Evolutionary conservation across 371 early-diverging fungal genomes (phyloP).

Genomic region (Mucor indicus): DNA sequence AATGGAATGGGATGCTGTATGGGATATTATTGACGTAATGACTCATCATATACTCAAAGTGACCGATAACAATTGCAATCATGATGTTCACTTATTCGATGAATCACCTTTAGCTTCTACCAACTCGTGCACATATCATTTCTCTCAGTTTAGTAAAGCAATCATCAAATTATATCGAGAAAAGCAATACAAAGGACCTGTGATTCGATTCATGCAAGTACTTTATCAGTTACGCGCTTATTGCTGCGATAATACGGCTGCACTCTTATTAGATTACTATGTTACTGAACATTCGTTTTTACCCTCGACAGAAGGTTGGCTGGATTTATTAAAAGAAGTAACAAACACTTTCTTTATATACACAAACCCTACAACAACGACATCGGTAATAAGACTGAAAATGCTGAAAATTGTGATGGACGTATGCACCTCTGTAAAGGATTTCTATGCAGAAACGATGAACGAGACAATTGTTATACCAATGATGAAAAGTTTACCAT

Average conservation of each 20-base stretch:
- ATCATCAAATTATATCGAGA: slow-evolving; percentile 18
- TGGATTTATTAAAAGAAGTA: slow-evolving; percentile 51
- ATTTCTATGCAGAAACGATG: slow-evolving; percentile 54
- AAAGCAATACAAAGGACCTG: slow-evolving; percentile 38
- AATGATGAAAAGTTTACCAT: slow-evolving; percentile 49
- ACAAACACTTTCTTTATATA: slow-evolving; percentile 56
- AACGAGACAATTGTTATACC: slow-evolving; percentile 54
- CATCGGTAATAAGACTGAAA: slow-evolving; percentile 34
- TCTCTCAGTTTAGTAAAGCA: slow-evolving; percentile 25
- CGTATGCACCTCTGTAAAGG: slow-evolving; percentile 56
- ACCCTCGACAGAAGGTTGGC: slow-evolving; percentile 65
- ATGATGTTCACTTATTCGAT: slow-evolving; percentile 10
- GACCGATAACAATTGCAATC: slow-evolving; percentile 20
- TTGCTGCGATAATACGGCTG: slow-evolving; percentile 55
- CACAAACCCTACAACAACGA: slow-evolving; percentile 18
- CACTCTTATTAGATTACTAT: slow-evolving; percentile 56
- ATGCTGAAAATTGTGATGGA: slow-evolving; percentile 56
- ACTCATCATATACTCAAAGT: slow-evolving; percentile 18
- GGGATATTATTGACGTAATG: slow-evolving; percentile 41
- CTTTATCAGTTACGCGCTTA: slow-evolving; percentile 55
- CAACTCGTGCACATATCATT: slow-evolving; percentile 16
- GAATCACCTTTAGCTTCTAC: neutral
- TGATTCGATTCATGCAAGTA: slow-evolving; percentile 53
- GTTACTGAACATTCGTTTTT: slow-evolving; percentile 59
- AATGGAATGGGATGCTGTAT: slow-evolving; percentile 46